Percentiles rank a stretch among this genome's conserved stretches.
These are phyloP conservation scores for Solanum pennellii DNA, from an alignment of 257 asterid species.

Conservation along the genomic window DNA sequence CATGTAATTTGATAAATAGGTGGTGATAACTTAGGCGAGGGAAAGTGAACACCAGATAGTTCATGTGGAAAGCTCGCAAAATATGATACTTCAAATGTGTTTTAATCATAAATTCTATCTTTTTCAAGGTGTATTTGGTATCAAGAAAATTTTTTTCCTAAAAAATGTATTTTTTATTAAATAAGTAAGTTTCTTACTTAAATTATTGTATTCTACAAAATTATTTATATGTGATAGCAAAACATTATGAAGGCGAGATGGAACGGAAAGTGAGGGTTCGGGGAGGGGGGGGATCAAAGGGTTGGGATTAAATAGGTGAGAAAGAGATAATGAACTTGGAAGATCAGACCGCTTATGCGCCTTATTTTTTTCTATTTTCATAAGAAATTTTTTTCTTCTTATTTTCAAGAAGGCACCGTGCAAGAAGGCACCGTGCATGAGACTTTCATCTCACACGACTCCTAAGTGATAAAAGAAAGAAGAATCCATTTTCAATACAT, in stretches of 20 bases:
- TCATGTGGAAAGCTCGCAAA: neutral
- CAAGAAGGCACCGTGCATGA: no score
- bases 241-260: neutral
- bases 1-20: neutral
- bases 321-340: no score
- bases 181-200: no score
- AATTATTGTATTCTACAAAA: neutral
- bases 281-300: neutral
- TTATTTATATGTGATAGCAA: neutral
- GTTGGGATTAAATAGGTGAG: neutral
- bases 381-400: no score
- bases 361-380: neutral
- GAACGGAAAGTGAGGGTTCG: neutral
- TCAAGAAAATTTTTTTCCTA: neutral
- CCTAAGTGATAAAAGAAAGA: no score
- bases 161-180: no score
- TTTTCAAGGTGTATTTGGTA: neutral
- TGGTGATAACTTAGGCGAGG: neutral
- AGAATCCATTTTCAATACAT: no score
- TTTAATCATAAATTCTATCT: neutral
- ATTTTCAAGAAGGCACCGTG: neutral
- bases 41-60: neutral
- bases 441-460: no score
- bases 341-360: neutral
- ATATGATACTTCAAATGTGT: neutral